Percentiles rank a stretch among this genome's conserved stretches.
Conservation (phyloP, 495 filamentous ascomycete species). For the Podospora sp. region DNA sequence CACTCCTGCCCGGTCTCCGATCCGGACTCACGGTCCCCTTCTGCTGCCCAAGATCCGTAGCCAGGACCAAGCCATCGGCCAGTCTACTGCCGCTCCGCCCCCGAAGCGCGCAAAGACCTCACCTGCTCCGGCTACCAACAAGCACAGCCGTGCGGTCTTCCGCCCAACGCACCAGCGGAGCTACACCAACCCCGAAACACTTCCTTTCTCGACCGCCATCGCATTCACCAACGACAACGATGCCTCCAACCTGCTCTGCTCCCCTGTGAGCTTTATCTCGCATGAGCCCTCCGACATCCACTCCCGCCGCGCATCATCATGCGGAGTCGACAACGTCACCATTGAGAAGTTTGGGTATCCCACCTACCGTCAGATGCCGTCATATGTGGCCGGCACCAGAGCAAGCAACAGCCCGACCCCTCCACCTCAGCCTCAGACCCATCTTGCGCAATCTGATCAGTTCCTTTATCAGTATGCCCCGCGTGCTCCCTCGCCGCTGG, state of each 20-base stretch:
- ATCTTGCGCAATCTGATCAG: constrained; percentile 38
- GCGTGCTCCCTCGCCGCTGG: constrained; percentile 54
- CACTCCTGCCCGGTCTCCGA: constrained; percentile 73
- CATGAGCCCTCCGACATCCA: constrained; percentile 49
- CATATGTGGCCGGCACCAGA: constrained; percentile 55
- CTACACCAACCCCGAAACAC: constrained; percentile 65
- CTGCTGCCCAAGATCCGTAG: constrained; percentile 85
- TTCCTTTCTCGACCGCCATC: constrained; percentile 54
- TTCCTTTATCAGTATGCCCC: constrained; percentile 49
- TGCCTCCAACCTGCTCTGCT: constrained; percentile 54
- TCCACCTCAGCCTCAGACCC: constrained; percentile 34
- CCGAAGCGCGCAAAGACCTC: constrained; percentile 47
- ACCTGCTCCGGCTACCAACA: constrained; percentile 29
- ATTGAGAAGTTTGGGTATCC: constrained; percentile 75
- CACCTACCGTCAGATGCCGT: constrained; percentile 76
- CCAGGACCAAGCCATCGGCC: constrained; percentile 73
- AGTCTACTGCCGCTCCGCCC: constrained; percentile 32
- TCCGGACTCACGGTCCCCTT: constrained; percentile 76
- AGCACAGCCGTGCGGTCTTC: constrained; percentile 33
- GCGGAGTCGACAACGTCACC: constrained; percentile 66
- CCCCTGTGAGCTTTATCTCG: constrained; percentile 64
- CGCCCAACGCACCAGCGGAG: constrained; percentile 62
- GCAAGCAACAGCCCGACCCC: constrained; percentile 36
- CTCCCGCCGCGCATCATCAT: constrained; percentile 66
- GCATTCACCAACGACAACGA: constrained; percentile 43